Percentiles rank a stretch among this genome's conserved stretches.
Evolutionary conservation across 2,329 filamentous ascomycete species (phyloP).

Genomic region (Talaromyces piceae): DNA sequence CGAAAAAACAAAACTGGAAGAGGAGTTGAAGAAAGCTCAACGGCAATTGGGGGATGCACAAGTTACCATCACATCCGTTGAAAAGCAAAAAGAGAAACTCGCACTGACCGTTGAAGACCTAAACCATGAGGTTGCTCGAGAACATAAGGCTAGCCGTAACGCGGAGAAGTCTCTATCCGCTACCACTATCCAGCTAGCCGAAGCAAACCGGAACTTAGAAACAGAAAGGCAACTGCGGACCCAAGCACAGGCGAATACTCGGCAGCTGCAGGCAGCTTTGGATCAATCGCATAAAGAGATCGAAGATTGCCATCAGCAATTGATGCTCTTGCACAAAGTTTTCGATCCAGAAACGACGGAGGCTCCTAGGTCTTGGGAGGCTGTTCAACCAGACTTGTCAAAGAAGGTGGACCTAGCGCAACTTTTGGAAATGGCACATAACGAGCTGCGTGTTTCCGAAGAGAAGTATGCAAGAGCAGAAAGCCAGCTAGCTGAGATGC

Average conservation of each 20-base stretch:
- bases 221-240: slow-evolving; percentile 78
- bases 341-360: slow-evolving; percentile 70
- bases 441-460: slow-evolving; percentile 74
- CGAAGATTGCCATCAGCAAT: slow-evolving; percentile 67
- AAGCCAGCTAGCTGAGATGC: slow-evolving; percentile 68
- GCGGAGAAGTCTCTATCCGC: slow-evolving; percentile 83
- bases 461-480: slow-evolving; percentile 78
- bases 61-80: slow-evolving; percentile 69
- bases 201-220: slow-evolving; percentile 81
- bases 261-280: slow-evolving; percentile 69
- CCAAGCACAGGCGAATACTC: slow-evolving; percentile 78
- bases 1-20: slow-evolving; percentile 76
- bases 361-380: slow-evolving; percentile 60
- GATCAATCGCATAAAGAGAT: slow-evolving; percentile 77
- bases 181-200: slow-evolving; percentile 73
- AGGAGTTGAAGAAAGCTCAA: slow-evolving; percentile 70
- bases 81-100: slow-evolving; percentile 93
- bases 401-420: slow-evolving; percentile 68
- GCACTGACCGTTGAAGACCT: slow-evolving; percentile 82
- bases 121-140: slow-evolving; percentile 82
- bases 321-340: slow-evolving; percentile 74
- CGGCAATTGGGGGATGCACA: slow-evolving; percentile 83
- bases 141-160: slow-evolving; percentile 81
- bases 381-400: slow-evolving; percentile 60
- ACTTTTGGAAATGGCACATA: slow-evolving; percentile 81